These are phyloP conservation scores for Santalum album DNA, from an alignment of 164 flowering plant species.

Conservation along the genomic window DNA sequence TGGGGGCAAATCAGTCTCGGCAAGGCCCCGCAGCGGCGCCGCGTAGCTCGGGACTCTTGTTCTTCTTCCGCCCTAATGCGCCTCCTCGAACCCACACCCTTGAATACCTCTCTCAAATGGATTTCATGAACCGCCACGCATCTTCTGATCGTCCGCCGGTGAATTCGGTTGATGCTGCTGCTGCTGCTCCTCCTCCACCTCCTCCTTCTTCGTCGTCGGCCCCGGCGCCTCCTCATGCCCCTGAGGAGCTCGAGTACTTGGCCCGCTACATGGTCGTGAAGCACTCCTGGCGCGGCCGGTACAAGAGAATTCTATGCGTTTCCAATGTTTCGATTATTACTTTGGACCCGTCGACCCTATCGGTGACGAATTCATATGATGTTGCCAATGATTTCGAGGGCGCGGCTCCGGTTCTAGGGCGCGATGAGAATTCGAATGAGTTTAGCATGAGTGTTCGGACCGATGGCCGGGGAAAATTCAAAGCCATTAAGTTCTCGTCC, in stretches of 20 bases:
- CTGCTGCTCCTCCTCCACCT: not conserved
- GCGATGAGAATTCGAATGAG: conserved; percentile 76
- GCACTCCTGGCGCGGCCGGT: conserved; percentile 99
- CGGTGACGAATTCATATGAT: conserved; percentile 82
- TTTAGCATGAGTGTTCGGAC: conserved; percentile 74
- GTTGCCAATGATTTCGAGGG: conserved; percentile 63
- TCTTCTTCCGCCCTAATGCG: conserved; percentile 49
- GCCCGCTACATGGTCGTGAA: conserved; percentile 79
- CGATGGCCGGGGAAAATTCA: conserved; percentile 86
- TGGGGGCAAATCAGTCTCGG: conserved; percentile 99
- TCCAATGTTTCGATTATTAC: conserved; percentile 54
- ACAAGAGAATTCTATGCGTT: conserved; percentile 84
- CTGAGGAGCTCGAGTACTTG: conserved; percentile 89
- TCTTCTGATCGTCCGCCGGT: conserved; percentile 7
- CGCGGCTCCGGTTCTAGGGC: conserved; percentile 59
- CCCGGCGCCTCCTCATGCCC: conserved; percentile 18
- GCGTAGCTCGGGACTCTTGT: conserved; percentile 52
- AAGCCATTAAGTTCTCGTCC: conserved; percentile 75
- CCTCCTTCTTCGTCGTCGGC: conserved; percentile 15
- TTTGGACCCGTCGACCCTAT: conserved; percentile 68
- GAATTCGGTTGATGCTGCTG: not conserved
- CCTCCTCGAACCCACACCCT: conserved; percentile 47
- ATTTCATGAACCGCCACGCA: conserved; percentile 46
- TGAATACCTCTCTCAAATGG: conserved; percentile 59
- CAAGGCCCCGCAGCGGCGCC: conserved; percentile 47